phyloP scores from a whole-genome alignment of 192 early-diverging fungal genomes.

The Coemansia umbellata region DNA sequence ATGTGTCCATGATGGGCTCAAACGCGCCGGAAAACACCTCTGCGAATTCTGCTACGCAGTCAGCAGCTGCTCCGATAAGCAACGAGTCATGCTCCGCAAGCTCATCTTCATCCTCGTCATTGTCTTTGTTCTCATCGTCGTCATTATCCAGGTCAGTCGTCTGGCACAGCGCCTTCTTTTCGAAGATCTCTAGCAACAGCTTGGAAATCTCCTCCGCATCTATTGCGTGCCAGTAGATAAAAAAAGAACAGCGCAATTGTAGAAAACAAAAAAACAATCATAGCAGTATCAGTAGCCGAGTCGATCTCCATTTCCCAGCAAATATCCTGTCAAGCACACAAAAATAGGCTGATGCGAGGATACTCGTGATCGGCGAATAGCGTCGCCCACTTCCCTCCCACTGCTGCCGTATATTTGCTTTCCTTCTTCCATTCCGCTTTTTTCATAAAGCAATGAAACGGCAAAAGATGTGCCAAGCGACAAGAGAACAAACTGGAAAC shows the following conservation, averaged over 20 bases:
- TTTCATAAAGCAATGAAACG: no score
- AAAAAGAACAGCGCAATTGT: neutral
- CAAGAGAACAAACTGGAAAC: no score
- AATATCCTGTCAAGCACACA: no score
- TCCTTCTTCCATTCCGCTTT: no score
- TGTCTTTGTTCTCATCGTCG: slow-evolving; percentile 65
- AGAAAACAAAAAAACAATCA: neutral
- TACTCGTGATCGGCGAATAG: no score
- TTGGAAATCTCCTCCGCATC: slow-evolving; percentile 36
- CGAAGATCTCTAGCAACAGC: slow-evolving; percentile 57
- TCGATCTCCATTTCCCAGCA: no score
- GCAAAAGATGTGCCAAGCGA: no score
- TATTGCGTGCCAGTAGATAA: slow-evolving; percentile 10
- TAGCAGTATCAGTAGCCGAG: no score
- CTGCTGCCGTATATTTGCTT: no score
- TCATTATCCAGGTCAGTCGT: slow-evolving; percentile 52
- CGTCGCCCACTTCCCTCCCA: no score
- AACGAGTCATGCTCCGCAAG: slow-evolving; percentile 80
- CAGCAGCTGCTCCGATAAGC: slow-evolving; percentile 73
- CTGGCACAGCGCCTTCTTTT: slow-evolving; percentile 73
- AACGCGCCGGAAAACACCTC: slow-evolving; percentile 71
- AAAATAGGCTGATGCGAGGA: no score
- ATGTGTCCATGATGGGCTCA: slow-evolving; percentile 68
- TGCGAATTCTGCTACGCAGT: slow-evolving; percentile 76
- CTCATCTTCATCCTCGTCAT: slow-evolving; percentile 73